Evolutionary conservation across 2,329 filamentous ascomycete genomes (phyloP).

Genomic region (Colletotrichum sp.): DNA sequence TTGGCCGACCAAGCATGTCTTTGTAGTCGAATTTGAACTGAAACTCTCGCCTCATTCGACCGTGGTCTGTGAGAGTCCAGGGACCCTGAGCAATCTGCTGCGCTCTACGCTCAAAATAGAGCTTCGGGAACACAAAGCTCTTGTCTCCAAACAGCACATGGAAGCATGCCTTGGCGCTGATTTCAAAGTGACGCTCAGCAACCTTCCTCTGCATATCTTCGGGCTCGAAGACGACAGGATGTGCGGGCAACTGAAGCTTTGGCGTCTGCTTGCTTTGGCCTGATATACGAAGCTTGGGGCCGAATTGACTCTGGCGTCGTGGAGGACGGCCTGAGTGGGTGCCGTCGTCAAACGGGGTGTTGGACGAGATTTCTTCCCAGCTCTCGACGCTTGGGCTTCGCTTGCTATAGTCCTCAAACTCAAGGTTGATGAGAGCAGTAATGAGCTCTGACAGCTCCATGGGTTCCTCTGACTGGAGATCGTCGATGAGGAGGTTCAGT

Average conservation of each 20-base stretch:
- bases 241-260: slow-evolving; percentile 82
- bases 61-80: slow-evolving; percentile 76
- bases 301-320: slow-evolving; percentile 37
- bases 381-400: slow-evolving; percentile 81
- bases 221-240: slow-evolving; percentile 84
- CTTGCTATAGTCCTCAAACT: slow-evolving; percentile 63
- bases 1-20: slow-evolving; percentile 68
- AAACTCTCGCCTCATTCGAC: slow-evolving; percentile 78
- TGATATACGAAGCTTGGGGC: slow-evolving; percentile 38
- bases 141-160: slow-evolving; percentile 97
- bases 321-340: slow-evolving; percentile 46
- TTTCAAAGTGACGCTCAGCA: slow-evolving; percentile 83
- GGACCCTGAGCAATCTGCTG: slow-evolving; percentile 84
- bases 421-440: slow-evolving; percentile 75
- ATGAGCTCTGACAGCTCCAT: slow-evolving; percentile 74
- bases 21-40: slow-evolving; percentile 76
- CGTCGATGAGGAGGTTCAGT: slow-evolving; percentile 84
- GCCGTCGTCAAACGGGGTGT: slow-evolving; percentile 65
- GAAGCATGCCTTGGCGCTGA: slow-evolving; percentile 93
- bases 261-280: slow-evolving; percentile 35
- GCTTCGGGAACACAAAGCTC: slow-evolving; percentile 89
- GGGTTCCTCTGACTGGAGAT: slow-evolving; percentile 75
- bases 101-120: slow-evolving; percentile 84
- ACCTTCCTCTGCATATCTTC: slow-evolving; percentile 78
- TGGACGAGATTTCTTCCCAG: slow-evolving; percentile 82